phyloP scores from a whole-genome alignment of 164 flowering plant genomes.

The Taxillus chinensis region DNA sequence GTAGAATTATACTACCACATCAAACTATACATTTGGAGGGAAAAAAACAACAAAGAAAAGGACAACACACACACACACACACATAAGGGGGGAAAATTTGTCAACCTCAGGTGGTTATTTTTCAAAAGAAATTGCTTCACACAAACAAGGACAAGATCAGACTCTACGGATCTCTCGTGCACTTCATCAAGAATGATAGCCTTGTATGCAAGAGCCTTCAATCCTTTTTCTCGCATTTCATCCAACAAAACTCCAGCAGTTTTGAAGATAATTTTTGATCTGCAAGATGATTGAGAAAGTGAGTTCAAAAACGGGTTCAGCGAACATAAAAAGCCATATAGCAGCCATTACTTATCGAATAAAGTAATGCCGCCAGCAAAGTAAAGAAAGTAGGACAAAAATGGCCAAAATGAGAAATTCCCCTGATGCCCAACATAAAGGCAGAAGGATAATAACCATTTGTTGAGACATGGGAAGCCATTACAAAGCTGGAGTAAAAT shows the following conservation, averaged over 20 bases:
- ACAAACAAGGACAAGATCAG: constrained; percentile 95
- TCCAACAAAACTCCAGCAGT: constrained; percentile 98
- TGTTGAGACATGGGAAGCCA: too few relatives aligned
- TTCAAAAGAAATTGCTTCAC: constrained; percentile 79
- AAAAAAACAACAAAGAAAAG: neutral
- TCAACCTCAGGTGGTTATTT: constrained; percentile 64
- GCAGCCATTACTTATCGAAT: neutral
- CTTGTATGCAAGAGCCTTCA: constrained; percentile 72
- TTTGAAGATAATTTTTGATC: constrained; percentile 81
- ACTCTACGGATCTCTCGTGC: constrained; percentile 98
- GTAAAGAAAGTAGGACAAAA: neutral
- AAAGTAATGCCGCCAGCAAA: neutral
- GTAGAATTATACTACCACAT: too few relatives aligned
- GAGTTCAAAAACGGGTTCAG: neutral
- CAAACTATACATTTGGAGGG: too few relatives aligned
- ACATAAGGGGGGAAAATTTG: neutral
- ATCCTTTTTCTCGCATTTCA: constrained; percentile 87
- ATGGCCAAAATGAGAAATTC: neutral
- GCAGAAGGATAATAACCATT: too few relatives aligned
- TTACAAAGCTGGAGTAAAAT: too few relatives aligned
- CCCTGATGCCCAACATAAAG: too few relatives aligned
- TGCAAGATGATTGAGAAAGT: constrained; percentile 18
- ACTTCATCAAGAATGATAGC: constrained; percentile 96
- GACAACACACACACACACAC: too few relatives aligned
- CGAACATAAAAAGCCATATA: neutral